A percentile compares a stretch with the other conserved stretches of the same genome.
phyloP scores from a whole-genome alignment of 352 stramenopile genomes.

The Phytophthora sojae region DNA sequence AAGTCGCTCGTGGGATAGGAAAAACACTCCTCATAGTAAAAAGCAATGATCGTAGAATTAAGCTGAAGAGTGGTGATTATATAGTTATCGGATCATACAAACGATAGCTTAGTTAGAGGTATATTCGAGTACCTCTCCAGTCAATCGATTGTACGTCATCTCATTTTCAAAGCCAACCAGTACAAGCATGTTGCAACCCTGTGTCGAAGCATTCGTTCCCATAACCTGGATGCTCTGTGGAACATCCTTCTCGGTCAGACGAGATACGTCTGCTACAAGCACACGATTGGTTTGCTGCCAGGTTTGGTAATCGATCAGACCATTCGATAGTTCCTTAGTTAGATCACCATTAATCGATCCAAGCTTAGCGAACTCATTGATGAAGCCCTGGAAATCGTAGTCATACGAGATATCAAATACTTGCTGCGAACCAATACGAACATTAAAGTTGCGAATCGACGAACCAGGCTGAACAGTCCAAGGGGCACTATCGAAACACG shows the following conservation, averaged over 20 bases:
- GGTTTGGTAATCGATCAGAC: constrained; percentile 4
- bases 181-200: too few species aligned
- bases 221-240: neutral
- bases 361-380: constrained; percentile 10
- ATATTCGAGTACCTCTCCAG: neutral
- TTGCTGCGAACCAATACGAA: neutral
- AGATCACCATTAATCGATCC: constrained; percentile 4
- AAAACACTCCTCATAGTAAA: too few species aligned
- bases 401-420: neutral
- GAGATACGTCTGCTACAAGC: neutral
- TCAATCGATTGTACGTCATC: too few species aligned
- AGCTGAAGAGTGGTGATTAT: too few species aligned
- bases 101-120: too few species aligned
- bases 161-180: too few species aligned
- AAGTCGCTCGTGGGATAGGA: too few species aligned
- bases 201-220: too few species aligned
- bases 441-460: constrained; percentile 2
- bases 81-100: too few species aligned
- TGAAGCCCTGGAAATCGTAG: constrained; percentile 3
- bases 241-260: neutral
- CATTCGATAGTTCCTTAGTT: neutral
- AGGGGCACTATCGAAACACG: constrained; percentile 1
- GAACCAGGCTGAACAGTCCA: constrained; percentile 5
- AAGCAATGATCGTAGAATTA: too few species aligned
- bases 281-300: neutral